Base-by-base conservation (phyloP, 75 land plant species). In the Pinus albicaulis region DNA sequence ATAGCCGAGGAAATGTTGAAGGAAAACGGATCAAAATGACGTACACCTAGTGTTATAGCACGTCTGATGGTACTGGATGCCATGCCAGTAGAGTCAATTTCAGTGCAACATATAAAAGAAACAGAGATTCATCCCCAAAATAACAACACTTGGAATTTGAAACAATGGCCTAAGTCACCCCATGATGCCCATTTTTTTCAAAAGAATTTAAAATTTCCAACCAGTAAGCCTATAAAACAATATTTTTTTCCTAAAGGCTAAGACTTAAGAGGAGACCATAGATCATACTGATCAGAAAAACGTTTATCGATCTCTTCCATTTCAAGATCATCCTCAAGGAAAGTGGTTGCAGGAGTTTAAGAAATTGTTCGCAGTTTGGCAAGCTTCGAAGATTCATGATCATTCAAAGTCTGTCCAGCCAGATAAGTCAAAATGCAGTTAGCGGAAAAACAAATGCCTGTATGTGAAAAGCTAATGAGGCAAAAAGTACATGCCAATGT, bases 291-390 rank as follows among this genome's bases (percentile, higher is more conserved):
- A 55, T 64, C 59, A 6, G 19, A 34, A 5, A 5, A 24, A 13
- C 16, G 61, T 25, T 53, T 75, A 57, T 14, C 69, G 53, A 4
- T 83, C 78, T 62, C 80, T 73, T 57, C 78, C 63, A 44, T 84
- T 82, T 53, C 86, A 92, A n/a, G 89, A 92, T 60, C 99, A 96
- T 85, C 99, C 99, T 17, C 99, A 96, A 74, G 97, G 92, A 64
- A 85, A 90, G 79, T 80, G 90, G 76, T 84, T 94, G 10, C 97
- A 96, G 74, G 84, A 90, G 70, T 92, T 96, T 64, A 97, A 94
- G 84, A 92, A 88, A 69, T 91, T 91, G 26, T 92, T 97, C 82
- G 88, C 86, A 77, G 95, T 97, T 72, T 89, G 92, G 95, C 91
- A 90, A 75, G 84, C 90, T 55, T 80, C 85, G 20, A 87, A 84